A percentile compares a stretch with the other conserved stretches of the same genome.
Evolutionary conservation across 140 eudicot genomes (phyloP).

Genomic region (Bidens hawaiensis): DNA sequence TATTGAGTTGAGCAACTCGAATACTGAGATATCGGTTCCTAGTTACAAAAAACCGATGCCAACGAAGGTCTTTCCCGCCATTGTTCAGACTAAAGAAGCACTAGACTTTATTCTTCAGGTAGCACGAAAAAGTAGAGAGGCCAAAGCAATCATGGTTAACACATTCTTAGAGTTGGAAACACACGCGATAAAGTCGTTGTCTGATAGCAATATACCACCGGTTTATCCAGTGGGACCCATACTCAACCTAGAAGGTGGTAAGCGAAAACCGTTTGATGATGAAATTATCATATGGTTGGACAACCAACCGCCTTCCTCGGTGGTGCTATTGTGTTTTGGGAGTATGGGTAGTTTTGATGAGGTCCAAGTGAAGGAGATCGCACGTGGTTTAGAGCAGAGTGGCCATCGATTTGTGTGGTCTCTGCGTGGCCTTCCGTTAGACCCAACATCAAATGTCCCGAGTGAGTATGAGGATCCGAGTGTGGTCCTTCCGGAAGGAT

Average conservation of each 20-base stretch:
- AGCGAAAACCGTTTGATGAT: not conserved
- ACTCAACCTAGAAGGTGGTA: constrained; percentile 4
- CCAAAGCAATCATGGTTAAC: too few relatives aligned
- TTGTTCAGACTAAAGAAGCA: not conserved
- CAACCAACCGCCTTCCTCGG: constrained; percentile 37
- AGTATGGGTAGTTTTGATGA: too few relatives aligned
- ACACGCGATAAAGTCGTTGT: too few relatives aligned
- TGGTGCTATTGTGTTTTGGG: constrained; percentile 49
- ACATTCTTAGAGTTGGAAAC: too few relatives aligned
- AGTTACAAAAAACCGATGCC: constrained; percentile 21
- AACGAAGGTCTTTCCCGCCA: too few relatives aligned
- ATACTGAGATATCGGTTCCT: not conserved
- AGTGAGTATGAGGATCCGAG: too few relatives aligned
- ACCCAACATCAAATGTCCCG: not conserved
- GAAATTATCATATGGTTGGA: constrained; percentile 37
- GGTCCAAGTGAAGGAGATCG: too few relatives aligned
- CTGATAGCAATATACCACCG: too few relatives aligned
- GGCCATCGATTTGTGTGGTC: too few relatives aligned
- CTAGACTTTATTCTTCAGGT: not conserved
- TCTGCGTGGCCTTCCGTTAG: constrained; percentile 14
- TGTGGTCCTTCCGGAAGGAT: constrained; percentile 38
- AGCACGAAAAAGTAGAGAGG: not conserved
- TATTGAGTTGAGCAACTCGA: not conserved
- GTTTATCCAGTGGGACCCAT: too few relatives aligned
- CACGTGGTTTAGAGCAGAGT: too few relatives aligned